Evolutionary conservation across 139 green algal genomes (phyloP), one percentile per base, ranked within the genome.

Genomic region (Raphidocelis subcapitata): DNA sequence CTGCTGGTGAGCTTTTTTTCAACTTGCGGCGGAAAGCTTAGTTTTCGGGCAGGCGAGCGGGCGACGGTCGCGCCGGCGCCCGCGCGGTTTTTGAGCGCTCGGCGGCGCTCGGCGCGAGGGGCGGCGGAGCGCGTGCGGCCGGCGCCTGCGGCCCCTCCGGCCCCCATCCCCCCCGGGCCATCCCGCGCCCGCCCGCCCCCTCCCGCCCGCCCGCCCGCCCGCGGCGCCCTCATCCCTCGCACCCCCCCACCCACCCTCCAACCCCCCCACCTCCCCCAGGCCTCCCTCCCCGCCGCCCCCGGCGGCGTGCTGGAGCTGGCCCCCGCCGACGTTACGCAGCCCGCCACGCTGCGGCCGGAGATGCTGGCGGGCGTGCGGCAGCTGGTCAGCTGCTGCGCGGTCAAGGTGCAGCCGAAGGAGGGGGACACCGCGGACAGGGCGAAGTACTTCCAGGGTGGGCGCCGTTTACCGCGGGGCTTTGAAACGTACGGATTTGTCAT

Each of bases 351-450:
- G 65, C 82, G 86, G 66, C 85, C 90, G 0, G 87, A 91, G 41
- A 82, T 88, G 62, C 93, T 96, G 44, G 59, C 70, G 54, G 87
- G 81, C 8, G 92, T 98, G 36, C 56, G 78, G 0, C 35, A 73
- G 3, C 77, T 97, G 31, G 74, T 98, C 23, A 85, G 78, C 63
- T 93, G 87, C 73, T 82, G 75, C 0, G 89, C 89, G 18, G 82
- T 87, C 59, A 93, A 91, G 72, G 87, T 97, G 29, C 67, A 57
- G 24, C 92, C 92, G 57, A 97, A 96, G 82, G 93, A 98, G 76
- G 93, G 93, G 0, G 93, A 98, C 81, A 90, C 80, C 14, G 59
- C 36, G 0, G 83, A 92, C 69, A 74, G 93, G 1, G 26, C 59
- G n/a, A 98, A 98, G 82, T 98, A 97, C 76, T 85, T 87, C 32